Evolutionary conservation across 768 basidiomycete genomes (phyloP).

Genomic region (Brasilioporus rufonigricans): DNA sequence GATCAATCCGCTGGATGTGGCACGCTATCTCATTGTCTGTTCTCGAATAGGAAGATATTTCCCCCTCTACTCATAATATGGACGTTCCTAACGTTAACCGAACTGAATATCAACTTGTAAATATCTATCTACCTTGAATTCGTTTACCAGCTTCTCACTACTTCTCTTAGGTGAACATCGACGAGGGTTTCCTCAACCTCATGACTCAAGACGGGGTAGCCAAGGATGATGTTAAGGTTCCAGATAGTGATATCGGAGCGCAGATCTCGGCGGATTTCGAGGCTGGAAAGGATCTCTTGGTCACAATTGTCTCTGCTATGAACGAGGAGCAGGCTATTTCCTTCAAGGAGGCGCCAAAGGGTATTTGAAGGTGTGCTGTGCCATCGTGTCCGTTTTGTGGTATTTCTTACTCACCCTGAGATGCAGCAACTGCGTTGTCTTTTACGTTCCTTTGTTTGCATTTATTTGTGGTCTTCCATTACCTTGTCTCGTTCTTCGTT

Average conservation of each 20-base stretch:
- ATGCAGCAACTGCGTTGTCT: neutral
- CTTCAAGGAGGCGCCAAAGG: constrained; percentile 86
- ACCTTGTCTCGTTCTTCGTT: constrained; percentile 6
- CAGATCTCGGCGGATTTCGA: constrained; percentile 73
- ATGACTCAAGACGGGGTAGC: constrained; percentile 75
- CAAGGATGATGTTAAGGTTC: constrained; percentile 95
- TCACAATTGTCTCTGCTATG: constrained; percentile 90
- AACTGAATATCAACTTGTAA: constrained; percentile 87
- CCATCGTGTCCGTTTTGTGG: neutral
- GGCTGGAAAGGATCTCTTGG: constrained; percentile 80
- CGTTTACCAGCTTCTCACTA: constrained; percentile 1
- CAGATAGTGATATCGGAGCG: constrained; percentile 78
- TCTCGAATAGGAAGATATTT: constrained; percentile 78
- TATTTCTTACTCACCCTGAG: neutral
- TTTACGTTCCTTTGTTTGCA: constrained; percentile 16
- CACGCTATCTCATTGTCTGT: neutral
- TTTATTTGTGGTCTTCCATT: constrained; percentile 11
- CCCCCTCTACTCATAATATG: constrained; percentile 99
- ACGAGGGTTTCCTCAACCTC: constrained; percentile 94
- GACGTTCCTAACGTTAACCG: constrained; percentile 94
- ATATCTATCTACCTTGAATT: constrained; percentile 17
- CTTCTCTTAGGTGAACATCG: constrained; percentile 68
- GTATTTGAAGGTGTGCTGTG: constrained; percentile 24
- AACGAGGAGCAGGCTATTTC: constrained; percentile 90
- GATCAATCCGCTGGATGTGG: neutral